Percentiles rank a stretch among this genome's conserved stretches.
Evolutionary conservation across 441 rosid genomes (phyloP).

Genomic region (Adansonia gregorii): DNA sequence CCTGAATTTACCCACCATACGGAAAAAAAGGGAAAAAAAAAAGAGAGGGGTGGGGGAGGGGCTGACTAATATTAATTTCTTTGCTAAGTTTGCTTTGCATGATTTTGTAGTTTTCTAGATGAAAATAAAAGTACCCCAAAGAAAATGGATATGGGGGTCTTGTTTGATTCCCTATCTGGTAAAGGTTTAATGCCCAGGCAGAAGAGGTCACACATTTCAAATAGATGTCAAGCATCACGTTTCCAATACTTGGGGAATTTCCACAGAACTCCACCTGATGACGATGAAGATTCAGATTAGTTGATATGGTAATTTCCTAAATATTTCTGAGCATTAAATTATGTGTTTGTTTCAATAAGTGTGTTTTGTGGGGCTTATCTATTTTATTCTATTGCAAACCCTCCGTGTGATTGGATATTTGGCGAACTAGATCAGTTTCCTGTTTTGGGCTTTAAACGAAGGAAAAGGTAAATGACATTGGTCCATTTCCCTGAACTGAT

Average conservation of each 20-base stretch:
- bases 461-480: neutral
- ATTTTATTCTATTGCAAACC: constrained; percentile 10
- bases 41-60: neutral
- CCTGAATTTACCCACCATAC: neutral
- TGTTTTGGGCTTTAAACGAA: neutral
- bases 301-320: constrained; percentile 24
- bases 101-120: constrained; percentile 50
- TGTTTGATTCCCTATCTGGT: constrained; percentile 62
- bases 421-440: neutral
- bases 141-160: constrained; percentile 80
- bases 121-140: constrained; percentile 50
- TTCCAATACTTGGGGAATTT: constrained; percentile 54
- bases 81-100: constrained; percentile 13
- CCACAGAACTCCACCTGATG: constrained; percentile 48
- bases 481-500: neutral
- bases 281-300: constrained; percentile 67
- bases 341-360: neutral
- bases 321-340: neutral
- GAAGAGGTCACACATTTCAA: constrained; percentile 55
- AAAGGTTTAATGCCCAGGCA: constrained; percentile 61
- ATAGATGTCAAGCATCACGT: constrained; percentile 41
- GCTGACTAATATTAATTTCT: neutral
- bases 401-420: neutral
- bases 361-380: neutral
- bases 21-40: neutral